Evolutionary conservation across 1,139 yeast species (phyloP), one percentile per base, ranked within the genome.

Genomic region (Scheffersomyces quercinus): DNA sequence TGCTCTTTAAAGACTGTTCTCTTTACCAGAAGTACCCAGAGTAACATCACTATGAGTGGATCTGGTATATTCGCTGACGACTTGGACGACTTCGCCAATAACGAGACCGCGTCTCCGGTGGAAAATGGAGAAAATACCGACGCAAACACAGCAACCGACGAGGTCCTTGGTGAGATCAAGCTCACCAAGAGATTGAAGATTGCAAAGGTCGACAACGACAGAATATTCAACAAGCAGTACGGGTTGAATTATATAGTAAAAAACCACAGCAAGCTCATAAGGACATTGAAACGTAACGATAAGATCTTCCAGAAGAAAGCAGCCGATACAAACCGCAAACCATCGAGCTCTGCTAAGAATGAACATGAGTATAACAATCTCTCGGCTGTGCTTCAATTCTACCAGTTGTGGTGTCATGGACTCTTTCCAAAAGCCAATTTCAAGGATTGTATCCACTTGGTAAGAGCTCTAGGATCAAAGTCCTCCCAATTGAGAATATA

Each of bases 371-470:
- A 65, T 35, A 65, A 70, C 7, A 76, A 73, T 44, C 59, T 75
- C 36, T 62, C 70, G 6, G 60, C 69, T 11, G 68, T 88, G 2
- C 65, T 88, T 26, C 82, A 79, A 48, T 81, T 80, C 54, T 88
- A 88, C 63, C 95, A 88, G 62, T 62, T 88, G 29, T 88, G 96
- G 96, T 90, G 91, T 26, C 96, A 88, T 60, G 79, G 82, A 4
- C 59, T 88, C 41, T 88, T 79, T 54, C 95, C 96, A 9, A 83
- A 83, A 61, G 90, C 95, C 2, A 83, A 78, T 47, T 87, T 88
- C 52, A 68, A 72, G 42, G 96, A 88, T 58, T 84, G 79, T 52
- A 56, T 72, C 16, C 64, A 59, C 32, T 53, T 75, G 46, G 47
- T 73, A 1, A 49, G 79, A 31, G 53, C 55, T 5, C 64, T 68